Evolutionary conservation across 1,284 basidiomycete genomes (phyloP), one percentile per base, ranked within the genome.

Genomic region (Leccinum solheimii): DNA sequence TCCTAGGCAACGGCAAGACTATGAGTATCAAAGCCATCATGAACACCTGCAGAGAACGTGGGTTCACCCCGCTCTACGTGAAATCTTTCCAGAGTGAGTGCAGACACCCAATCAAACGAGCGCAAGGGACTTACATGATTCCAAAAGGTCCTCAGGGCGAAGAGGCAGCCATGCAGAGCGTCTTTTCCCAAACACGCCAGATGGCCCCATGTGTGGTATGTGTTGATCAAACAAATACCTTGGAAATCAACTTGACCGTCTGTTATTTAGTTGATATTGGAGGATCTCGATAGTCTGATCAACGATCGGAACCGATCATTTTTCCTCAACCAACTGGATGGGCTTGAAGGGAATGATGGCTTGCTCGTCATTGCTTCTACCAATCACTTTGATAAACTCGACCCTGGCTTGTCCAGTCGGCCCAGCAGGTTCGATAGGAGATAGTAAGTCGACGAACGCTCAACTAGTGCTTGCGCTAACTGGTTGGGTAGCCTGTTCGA

Each of bases 381-480:
- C 26, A 95, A 94, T 71, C 91, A 94, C 73, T 87, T 92, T 67
- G 89, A 92, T 54, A 79, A 81, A 40, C 82, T 94, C 55, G 91
- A 94, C 67, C 86, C 88, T 16, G 88, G 87, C 8, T 72, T 94
- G 61, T 88, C 88, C 61, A 84, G 79, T 53, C 83, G 92, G 23
- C 92, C 92, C 5, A 92, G 90, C 66, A 84, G 92, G 27, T 94
- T 94, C 68, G 92, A 94, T 73, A 81, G 92, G 58, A 93, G 93
- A 78, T 94, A 87, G 91, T 90, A 67, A 68, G 89, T 79, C 9
- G 21, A 55, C 14, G 30, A 51, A 38, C 21, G 0, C 10, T 8
- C 43, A 1, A 19, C n/a, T 21, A n/a, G 50, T 51, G 51, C 34
- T 48, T 26, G 53, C 55, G 19, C 61, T 57, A 54, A 52, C 45